Evolutionary conservation across 257 asterid species (phyloP), one percentile per base, ranked within the genome.

Genomic region (Primulina tabacum): DNA sequence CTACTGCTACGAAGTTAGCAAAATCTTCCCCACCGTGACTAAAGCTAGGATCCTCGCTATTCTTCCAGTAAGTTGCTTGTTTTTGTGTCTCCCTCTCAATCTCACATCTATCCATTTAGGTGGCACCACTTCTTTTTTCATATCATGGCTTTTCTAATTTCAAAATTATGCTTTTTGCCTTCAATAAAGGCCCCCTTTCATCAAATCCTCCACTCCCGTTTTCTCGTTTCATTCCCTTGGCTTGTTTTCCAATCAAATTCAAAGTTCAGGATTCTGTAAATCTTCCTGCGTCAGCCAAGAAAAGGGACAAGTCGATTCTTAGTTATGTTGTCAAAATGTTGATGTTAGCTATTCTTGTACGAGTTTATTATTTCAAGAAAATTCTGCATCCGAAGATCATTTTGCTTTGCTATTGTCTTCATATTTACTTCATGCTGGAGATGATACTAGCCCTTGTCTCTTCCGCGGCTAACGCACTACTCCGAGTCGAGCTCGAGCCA

Each of bases 121-220:
- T 6, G 87, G 76, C 64, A 59, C 64, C 65, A 75, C 95, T 8
- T 62, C 72, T 43, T 88, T 88, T 83, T 83, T 86, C 81, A 76
- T 88, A 4, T 78, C 86, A 0, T 86, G 90, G 92, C 83, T 86
- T 86, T 10, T 79, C 78, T 6, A 80, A 33, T 66, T 88, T 88
- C 84, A 86, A 86, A 24, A 68, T 88, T 2, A 63, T 81, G 0
- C 82, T 88, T 40, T 88, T 88, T 50, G 84, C 92, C 38, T 75
- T 77, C 38, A 68, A 69, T 26, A 35, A 40, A 60, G 89, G 89
- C 66, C 89, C 96, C 24, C 71, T 86, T 8, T 60, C 69, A 8
- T 68, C 85, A 16, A 26, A 4, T 20, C 80, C 79, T 1, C 77
- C 85, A 0, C 28, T 81, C 61, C 79, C 84, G 1, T 32, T 86